Base-by-base conservation (phyloP, 805 yeast species). In the Suhomyces pyralidae region DNA sequence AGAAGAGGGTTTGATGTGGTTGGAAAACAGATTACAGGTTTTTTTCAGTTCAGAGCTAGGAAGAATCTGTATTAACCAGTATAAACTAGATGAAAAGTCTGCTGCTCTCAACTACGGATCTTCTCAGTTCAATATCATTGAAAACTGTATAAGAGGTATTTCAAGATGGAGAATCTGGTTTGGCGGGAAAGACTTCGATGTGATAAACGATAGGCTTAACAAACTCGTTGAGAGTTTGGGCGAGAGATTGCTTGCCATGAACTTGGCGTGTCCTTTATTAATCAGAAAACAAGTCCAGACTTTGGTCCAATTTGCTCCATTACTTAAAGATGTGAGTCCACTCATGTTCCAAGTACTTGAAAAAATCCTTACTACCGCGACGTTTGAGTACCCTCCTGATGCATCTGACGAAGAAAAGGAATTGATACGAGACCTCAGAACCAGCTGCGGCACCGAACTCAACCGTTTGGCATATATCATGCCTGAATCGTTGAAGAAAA, bases 141-240 rank as follows among this genome's bases (percentile, higher is more conserved):
- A 93, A 68, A 86, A 96, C 34, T 86, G 96, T 59, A 82, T 94
- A 32, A 81, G 96, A 54, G 99, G 98, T 36, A 86, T 96, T 22
- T 85, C 94, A 10, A 81, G 99, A 64, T 96, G 99, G 99, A 83
- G 90, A 61, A 84, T 90, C 15, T 93, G 97, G 97, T 91, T 90
- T 61, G 79, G 70, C 34, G 82, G 83, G 6, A 79, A 76, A 5
- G 79, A 79, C 22, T 77, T 81, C 49, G 84, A 81, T 36, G 71
- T 73, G 38, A 74, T 82, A 12, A 85, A 84, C 48, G 75, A 66
- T 19, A 74, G 82, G 50, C 71, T 83, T 49, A 75, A 74, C 45
- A 78, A 79, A 48, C 73, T 81, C 45, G 83, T 87, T 8, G 91
- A 89, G 63, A 80, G 77, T 14, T 75, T 90, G 48, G 88, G 96